A percentile compares a stretch with the other conserved stretches of the same genome.
phyloP scores from a whole-genome alignment of 129 eudicot genomes.

The Rutidosis leptorrhynchoides region DNA sequence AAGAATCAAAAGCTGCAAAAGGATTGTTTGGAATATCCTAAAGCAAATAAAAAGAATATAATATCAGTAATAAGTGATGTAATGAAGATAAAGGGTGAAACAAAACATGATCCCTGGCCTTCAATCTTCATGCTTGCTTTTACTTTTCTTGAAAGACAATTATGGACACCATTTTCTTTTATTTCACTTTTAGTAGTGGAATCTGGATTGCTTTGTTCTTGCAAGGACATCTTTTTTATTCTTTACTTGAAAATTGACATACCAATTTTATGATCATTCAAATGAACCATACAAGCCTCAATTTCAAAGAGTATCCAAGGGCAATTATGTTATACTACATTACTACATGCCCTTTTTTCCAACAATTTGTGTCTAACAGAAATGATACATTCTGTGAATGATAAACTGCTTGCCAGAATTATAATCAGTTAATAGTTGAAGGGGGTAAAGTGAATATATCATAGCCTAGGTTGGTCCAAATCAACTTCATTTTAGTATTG shows the following conservation, averaged over 20 bases:
- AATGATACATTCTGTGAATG: conserved; percentile 5
- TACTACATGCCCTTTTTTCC: background rate
- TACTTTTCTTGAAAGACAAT: conserved; percentile 36
- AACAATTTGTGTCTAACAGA: background rate
- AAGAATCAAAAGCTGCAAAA: conserved; percentile 24
- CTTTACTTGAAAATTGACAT: conserved; percentile 23
- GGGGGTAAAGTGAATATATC: conserved; percentile 14
- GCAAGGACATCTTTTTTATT: conserved; percentile 28
- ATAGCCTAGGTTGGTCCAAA: background rate
- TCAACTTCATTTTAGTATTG: background rate
- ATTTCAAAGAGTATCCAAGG: conserved; percentile 25
- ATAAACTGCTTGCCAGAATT: background rate
- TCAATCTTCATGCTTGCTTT: conserved; percentile 26
- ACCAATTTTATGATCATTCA: conserved; percentile 28
- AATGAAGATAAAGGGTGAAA: conserved; percentile 41
- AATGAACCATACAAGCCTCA: conserved; percentile 11
- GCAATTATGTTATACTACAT: conserved; percentile 19
- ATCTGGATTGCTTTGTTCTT: conserved; percentile 33
- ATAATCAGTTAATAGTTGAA: conserved; percentile 20
- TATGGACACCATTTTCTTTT: conserved; percentile 26
- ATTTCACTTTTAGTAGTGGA: conserved; percentile 31
- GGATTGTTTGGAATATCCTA: conserved; percentile 21
- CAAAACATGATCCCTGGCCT: conserved; percentile 38
- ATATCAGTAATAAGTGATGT: conserved; percentile 23
- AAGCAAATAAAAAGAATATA: conserved; percentile 19